Percentiles rank a stretch among this genome's conserved stretches.
Evolutionary conservation across 2,329 filamentous ascomycete genomes (phyloP).

Genomic region (Lomentospora prolificans): DNA sequence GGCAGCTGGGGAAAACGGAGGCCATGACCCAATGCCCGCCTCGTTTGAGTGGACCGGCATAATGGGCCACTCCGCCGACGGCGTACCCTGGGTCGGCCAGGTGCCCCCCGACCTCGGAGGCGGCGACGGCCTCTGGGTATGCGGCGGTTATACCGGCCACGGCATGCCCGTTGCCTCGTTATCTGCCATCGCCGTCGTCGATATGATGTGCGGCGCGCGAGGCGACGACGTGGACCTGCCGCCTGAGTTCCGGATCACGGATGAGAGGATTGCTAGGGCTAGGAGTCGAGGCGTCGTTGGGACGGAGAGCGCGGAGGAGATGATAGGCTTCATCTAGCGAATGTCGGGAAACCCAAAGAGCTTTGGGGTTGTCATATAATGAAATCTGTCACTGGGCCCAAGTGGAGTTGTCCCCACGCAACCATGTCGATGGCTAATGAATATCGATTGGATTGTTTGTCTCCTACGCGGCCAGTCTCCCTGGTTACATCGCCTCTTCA

Average conservation of each 20-base stretch:
- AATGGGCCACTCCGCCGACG: conserved; percentile 65
- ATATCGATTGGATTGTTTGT: too few species aligned
- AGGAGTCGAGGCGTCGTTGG: neutral
- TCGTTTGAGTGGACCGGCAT: conserved; percentile 68
- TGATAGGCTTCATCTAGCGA: neutral
- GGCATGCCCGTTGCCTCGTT: conserved; percentile 68
- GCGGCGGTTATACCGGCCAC: conserved; percentile 61
- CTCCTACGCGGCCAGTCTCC: neutral
- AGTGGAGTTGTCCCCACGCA: too few species aligned
- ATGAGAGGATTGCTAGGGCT: conserved; percentile 13
- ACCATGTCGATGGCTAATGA: too few species aligned
- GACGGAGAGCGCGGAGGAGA: neutral
- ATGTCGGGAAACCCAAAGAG: neutral
- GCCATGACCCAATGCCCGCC: conserved; percentile 27
- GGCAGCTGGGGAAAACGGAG: too few species aligned
- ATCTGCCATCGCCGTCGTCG: conserved; percentile 52
- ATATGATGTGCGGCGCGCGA: conserved; percentile 42
- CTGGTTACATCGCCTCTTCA: neutral
- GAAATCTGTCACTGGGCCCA: too few species aligned
- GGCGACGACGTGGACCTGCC: conserved; percentile 33
- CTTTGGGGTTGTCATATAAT: too few species aligned
- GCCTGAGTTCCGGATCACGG: conserved; percentile 27
- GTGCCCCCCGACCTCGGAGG: conserved; percentile 46
- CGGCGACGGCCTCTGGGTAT: conserved; percentile 46
- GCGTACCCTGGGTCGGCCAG: conserved; percentile 59